phyloP scores from a whole-genome alignment of 2,329 filamentous ascomycete genomes.

The Epichloe sp. region DNA sequence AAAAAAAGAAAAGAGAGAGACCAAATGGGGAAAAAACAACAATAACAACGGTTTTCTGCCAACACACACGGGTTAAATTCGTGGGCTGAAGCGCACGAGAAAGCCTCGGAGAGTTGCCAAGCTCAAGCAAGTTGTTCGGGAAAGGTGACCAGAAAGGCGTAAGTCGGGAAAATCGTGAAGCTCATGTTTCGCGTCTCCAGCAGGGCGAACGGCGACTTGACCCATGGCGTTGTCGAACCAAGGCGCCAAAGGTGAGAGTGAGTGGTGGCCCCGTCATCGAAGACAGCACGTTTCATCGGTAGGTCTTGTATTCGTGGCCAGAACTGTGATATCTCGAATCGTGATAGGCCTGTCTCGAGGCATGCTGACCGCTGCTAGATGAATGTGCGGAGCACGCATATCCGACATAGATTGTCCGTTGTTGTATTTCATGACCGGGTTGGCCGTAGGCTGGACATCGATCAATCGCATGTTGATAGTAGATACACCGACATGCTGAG shows the following conservation, averaged over 20 bases:
- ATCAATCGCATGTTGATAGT: constrained; percentile 78
- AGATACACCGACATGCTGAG: constrained; percentile 75
- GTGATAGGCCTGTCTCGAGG: constrained; percentile 31
- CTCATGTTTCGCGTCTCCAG: constrained; percentile 17
- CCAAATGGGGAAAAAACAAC: background rate
- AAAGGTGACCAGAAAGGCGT: background rate
- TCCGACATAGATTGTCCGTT: constrained; percentile 69
- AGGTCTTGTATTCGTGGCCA: constrained; percentile 30
- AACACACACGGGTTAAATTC: too few species aligned
- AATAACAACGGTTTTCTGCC: background rate
- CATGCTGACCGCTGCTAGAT: constrained; percentile 24
- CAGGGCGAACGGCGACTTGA: too few species aligned
- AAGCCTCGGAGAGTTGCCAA: too few species aligned
- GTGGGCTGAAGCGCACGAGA: too few species aligned
- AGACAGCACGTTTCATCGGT: constrained; percentile 42
- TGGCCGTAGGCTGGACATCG: constrained; percentile 65
- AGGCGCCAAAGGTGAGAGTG: too few species aligned
- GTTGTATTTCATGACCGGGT: constrained; percentile 56
- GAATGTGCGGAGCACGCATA: constrained; percentile 49
- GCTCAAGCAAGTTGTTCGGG: too few species aligned
- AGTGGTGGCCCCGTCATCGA: constrained; percentile 20
- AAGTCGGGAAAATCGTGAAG: constrained; percentile 9
- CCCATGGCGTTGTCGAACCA: too few species aligned
- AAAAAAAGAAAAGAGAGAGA: background rate
- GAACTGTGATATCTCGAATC: constrained; percentile 42